Base-by-base conservation (phyloP, 2,329 filamentous ascomycete species). In the Penicillium sp. region DNA sequence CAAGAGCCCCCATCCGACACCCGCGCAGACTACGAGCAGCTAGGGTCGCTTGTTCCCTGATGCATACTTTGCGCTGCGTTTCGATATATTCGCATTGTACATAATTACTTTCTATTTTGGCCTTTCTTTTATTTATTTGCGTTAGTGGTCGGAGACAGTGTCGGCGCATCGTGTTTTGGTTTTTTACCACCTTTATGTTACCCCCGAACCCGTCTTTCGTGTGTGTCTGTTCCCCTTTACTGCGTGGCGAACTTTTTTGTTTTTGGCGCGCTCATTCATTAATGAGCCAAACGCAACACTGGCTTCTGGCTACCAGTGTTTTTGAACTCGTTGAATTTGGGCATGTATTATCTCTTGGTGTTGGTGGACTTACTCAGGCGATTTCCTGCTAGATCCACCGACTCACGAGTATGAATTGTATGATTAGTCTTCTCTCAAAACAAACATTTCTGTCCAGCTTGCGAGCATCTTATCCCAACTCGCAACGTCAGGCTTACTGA, bases 1-100 rank as follows among this genome's bases (percentile, higher is more conserved):
- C 50, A 69, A 71, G 49, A 74, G 71, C 45, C 72, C 71, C 12
- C 67, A 70, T 41, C 62, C 68, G 46, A 65, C 69, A 33, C 65
- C 69, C 46, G 69, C 67, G 25, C 71, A 73, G 45, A 65, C 68
- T 43, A 66, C 71, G 29, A 67, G 58, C 45, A 66, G 63, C 45
- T 69, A 58, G 63, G 4, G 35, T 27, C 5, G 13, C 18, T 11
- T 5, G 25, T 29, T 27, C 25, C 36, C 27, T 25, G 24, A 28
- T 24, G 33, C 24, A 32, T 25, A 26, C 6, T 35, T 42, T 34
- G 13, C 26, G 13, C 45, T 25, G 29, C 33, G 25, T 38, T 36
- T 41, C 40, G 39, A 39, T 32, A 43, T 35, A 42, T 48, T 48
- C 58, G 32, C 46, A 48, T 32, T 67, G 63, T 67, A 67, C 51